phyloP scores from a whole-genome alignment of 352 stramenopile species.

The Phytophthora pini region DNA sequence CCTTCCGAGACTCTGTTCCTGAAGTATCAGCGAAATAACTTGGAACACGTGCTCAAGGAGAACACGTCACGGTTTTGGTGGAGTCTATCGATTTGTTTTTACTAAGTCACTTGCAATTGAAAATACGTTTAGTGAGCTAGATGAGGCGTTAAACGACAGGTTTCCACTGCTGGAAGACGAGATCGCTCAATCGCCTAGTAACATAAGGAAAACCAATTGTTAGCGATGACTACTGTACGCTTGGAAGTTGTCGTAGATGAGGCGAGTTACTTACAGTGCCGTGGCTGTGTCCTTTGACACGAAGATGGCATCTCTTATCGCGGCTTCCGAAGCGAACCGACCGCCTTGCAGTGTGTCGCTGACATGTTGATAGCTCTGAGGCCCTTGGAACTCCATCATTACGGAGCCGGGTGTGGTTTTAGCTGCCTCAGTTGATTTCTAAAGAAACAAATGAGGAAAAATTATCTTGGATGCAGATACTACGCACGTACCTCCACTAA shows the following conservation, averaged over 20 bases:
- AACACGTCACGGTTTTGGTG: no score
- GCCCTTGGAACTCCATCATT: conserved; percentile 66
- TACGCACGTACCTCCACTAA: conserved; percentile 21
- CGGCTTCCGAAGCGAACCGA: conserved; percentile 29
- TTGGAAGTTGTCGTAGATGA: no score
- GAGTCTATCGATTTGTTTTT: no score
- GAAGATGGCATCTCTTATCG: conserved; percentile 30
- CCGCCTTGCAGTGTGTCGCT: conserved; percentile 28
- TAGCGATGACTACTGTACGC: neutral
- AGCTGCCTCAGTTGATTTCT: conserved; percentile 45
- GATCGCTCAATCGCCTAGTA: conserved; percentile 42
- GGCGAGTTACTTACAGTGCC: conserved; percentile 37
- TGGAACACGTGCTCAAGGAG: no score
- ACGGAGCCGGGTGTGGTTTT: conserved; percentile 49
- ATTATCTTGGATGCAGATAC: neutral
- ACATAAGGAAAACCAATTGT: neutral
- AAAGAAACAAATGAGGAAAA: neutral
- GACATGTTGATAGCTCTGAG: conserved; percentile 24
- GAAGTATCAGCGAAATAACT: no score
- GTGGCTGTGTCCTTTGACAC: conserved; percentile 34
- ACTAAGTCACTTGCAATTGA: neutral
- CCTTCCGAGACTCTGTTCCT: no score
- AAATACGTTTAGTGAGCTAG: neutral
- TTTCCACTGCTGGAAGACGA: conserved; percentile 67
- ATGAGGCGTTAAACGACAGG: conserved; percentile 34